A percentile compares a stretch with the other conserved stretches of the same genome.
Evolutionary conservation across 1,284 basidiomycete genomes (phyloP).

Genomic region (Moesziomyces globuligerus): DNA sequence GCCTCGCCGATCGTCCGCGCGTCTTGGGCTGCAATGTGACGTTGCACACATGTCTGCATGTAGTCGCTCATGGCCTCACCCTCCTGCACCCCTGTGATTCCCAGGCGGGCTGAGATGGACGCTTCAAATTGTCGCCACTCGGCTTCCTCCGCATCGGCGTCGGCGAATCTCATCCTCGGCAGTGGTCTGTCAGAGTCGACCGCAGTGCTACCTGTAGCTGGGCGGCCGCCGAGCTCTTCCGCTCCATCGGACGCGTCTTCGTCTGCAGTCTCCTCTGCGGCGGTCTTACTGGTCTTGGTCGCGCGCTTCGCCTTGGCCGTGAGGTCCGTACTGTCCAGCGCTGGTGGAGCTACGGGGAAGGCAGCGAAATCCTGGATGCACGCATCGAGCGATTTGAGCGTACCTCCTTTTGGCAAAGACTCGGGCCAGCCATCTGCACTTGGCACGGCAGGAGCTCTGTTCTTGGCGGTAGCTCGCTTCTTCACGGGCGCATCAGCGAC

Average conservation of each 20-base stretch:
- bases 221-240: slow-evolving; percentile 1
- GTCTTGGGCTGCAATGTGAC: slow-evolving; percentile 31
- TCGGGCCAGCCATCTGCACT: slow-evolving; percentile 23
- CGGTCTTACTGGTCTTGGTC: slow-evolving; percentile 14
- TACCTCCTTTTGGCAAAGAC: slow-evolving; percentile 23
- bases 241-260: slow-evolving; percentile 15
- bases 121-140: slow-evolving; percentile 35
- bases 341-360: slow-evolving; percentile 14
- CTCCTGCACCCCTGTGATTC: background rate
- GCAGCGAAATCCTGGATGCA: slow-evolving; percentile 33
- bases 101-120: slow-evolving; percentile 1
- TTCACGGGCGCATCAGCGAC: slow-evolving; percentile 24
- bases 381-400: slow-evolving; percentile 38
- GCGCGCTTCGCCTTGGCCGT: slow-evolving; percentile 32
- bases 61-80: slow-evolving; percentile 17
- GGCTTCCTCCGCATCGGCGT: slow-evolving; percentile 29
- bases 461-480: slow-evolving; percentile 19
- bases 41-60: slow-evolving; percentile 31
- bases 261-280: slow-evolving; percentile 4
- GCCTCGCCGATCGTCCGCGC: slow-evolving; percentile 11
- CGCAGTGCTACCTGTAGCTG: background rate
- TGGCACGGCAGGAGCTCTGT: slow-evolving; percentile 4
- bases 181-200: slow-evolving; percentile 1
- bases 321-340: slow-evolving; percentile 14
- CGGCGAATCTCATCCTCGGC: slow-evolving; percentile 29